Evolutionary conservation across 345 rosid species (phyloP).

Genomic region (Aquilaria yunnanensis): DNA sequence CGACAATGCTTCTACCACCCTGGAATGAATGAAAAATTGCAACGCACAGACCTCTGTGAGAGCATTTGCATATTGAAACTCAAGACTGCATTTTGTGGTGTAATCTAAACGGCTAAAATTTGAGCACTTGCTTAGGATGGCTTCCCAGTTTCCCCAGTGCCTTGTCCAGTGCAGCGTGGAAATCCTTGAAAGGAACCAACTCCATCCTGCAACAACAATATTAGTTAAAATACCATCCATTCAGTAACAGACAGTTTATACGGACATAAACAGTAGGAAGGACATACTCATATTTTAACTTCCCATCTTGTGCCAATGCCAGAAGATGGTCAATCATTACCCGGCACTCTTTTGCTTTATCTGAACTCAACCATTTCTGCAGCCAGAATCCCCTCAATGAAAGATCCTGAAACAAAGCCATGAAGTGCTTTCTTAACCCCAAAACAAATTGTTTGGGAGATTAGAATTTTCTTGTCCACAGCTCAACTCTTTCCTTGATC

Average conservation of each 20-base stretch:
- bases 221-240: background rate
- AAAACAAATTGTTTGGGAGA: no score
- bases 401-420: constrained; percentile 45
- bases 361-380: constrained; percentile 65
- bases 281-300: constrained; percentile 76
- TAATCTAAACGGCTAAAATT: constrained; percentile 31
- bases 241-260: background rate
- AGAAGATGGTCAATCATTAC: constrained; percentile 75
- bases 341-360: constrained; percentile 58
- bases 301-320: constrained; percentile 43
- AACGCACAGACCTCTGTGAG: no score
- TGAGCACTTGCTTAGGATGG: constrained; percentile 87
- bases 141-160: constrained; percentile 72
- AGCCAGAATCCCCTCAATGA: constrained; percentile 93
- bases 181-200: constrained; percentile 54
- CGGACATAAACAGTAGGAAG: background rate
- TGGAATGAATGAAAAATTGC: no score
- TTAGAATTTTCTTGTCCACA: no score
- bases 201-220: constrained; percentile 50
- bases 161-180: constrained; percentile 56
- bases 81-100: no score
- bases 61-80: no score
- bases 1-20: no score
- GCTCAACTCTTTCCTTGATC: no score
- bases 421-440: no score